Evolutionary conservation across 106 monocot species (phyloP).

Genomic region (Hemerocallis citrina): DNA sequence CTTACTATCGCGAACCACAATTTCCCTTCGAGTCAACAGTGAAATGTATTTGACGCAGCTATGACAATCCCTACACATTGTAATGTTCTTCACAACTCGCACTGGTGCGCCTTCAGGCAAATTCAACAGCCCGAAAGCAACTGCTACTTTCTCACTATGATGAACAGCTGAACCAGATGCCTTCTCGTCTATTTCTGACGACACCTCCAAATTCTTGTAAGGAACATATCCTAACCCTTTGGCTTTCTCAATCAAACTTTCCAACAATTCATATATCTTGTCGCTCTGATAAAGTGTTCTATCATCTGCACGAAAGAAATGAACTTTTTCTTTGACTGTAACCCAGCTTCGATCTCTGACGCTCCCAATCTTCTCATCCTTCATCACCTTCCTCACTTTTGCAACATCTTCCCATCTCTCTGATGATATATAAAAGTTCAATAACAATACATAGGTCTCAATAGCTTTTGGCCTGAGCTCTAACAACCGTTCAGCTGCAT

Average conservation of each 20-base stretch:
- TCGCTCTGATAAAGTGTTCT: constrained; percentile 32
- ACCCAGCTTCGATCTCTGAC: constrained; percentile 78
- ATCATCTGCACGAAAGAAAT: constrained; percentile 65
- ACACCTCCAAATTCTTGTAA: constrained; percentile 22
- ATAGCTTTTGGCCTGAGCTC: constrained; percentile 50
- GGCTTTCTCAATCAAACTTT: constrained; percentile 50
- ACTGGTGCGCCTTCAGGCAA: constrained; percentile 29
- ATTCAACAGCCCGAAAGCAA: constrained; percentile 62
- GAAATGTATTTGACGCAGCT: constrained; percentile 51
- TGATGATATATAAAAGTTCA: constrained; percentile 81
- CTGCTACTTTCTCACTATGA: constrained; percentile 69
- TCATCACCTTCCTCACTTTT: constrained; percentile 72
- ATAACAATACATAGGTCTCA: constrained; percentile 59
- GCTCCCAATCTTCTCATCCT: constrained; percentile 57
- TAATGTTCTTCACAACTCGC: constrained; percentile 66
- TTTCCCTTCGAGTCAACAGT: constrained; percentile 45
- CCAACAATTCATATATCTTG: constrained; percentile 44
- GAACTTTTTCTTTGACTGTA: constrained; percentile 45
- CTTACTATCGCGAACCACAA: constrained; percentile 63
- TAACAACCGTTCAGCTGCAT: constrained; percentile 58
- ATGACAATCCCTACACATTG: constrained; percentile 81
- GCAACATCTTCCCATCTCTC: constrained; percentile 82
- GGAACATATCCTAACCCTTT: constrained; percentile 42
- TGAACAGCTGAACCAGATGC: constrained; percentile 15
- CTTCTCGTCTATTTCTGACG: constrained; percentile 22